Conservation (phyloP, 2,329 filamentous ascomycete species). For the Sclerotinia glacialis region DNA sequence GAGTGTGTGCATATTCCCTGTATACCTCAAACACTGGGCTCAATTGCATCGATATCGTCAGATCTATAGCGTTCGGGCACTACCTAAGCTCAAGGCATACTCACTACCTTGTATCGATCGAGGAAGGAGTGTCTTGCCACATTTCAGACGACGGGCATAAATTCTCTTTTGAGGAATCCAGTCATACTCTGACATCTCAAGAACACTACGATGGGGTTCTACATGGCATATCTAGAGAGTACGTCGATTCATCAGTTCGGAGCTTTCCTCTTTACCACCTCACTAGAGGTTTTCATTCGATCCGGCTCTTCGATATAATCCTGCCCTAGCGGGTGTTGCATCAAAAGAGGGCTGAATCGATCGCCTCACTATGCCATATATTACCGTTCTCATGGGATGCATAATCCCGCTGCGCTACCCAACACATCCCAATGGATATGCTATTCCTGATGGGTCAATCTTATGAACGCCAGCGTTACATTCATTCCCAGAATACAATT, state of each 20-base stretch:
- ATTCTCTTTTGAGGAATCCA: conserved; percentile 29
- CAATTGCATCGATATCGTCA: conserved; percentile 47
- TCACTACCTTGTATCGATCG: conserved; percentile 32
- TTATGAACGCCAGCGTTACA: conserved; percentile 16
- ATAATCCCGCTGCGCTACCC: conserved; percentile 13
- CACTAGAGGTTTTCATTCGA: conserved; percentile 33
- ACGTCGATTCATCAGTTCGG: conserved; percentile 35
- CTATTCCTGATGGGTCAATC: conserved; percentile 17
- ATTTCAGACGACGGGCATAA: conserved; percentile 29
- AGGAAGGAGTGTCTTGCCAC: conserved; percentile 32
- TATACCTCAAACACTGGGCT: conserved; percentile 50
- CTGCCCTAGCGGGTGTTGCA: conserved; percentile 10
- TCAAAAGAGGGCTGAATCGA: conserved; percentile 20
- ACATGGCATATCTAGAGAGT: conserved; percentile 50
- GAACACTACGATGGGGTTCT: conserved; percentile 56
- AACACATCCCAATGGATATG: conserved; percentile 1
- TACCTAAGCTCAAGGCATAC: conserved; percentile 25
- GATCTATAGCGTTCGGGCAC: conserved; percentile 31
- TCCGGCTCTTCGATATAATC: conserved; percentile 22
- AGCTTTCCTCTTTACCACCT: conserved; percentile 25
- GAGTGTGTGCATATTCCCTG: conserved; percentile 41
- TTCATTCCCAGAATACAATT: conserved; percentile 5
- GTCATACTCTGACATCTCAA: conserved; percentile 28
- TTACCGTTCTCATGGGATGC: conserved; percentile 16
- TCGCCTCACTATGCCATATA: conserved; percentile 16